phyloP scores from a whole-genome alignment of 2,329 filamentous ascomycete species.

The Fusarium nisikadoi region DNA sequence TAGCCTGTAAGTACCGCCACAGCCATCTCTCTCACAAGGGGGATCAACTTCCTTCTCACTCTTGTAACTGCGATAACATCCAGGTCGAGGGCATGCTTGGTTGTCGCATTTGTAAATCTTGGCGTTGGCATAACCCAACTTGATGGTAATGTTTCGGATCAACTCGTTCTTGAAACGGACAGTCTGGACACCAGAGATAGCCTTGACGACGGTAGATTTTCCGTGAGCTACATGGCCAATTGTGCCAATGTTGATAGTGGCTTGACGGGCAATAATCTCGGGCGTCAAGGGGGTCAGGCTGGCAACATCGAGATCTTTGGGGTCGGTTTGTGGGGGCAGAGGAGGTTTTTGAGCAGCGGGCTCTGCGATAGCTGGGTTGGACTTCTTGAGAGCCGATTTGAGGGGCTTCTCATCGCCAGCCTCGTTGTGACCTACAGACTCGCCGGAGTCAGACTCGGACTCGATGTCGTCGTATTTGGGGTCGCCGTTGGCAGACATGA shows the following conservation, averaged over 20 bases:
- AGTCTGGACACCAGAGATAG: conserved; percentile 98
- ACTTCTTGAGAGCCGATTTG: conserved; percentile 90
- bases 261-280: conserved; percentile 97
- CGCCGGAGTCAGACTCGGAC: conserved; percentile 74
- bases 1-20: conserved; percentile 85
- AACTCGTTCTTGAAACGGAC: conserved; percentile 99
- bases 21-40: conserved; percentile 93
- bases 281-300: conserved; percentile 86
- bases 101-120: conserved; percentile 99
- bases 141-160: conserved; percentile 99
- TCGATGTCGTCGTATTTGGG: conserved; percentile 77
- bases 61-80: conserved; percentile 97
- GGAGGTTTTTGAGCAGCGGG: conserved; percentile 64
- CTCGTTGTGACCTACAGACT: conserved; percentile 70
- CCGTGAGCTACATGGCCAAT: conserved; percentile 99
- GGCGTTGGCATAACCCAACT: conserved; percentile 98
- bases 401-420: conserved; percentile 72
- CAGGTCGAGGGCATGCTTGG: conserved; percentile 87
- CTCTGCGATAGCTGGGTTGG: conserved; percentile 63
- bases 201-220: conserved; percentile 98
- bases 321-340: conserved; percentile 90
- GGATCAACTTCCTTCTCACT: conserved; percentile 99
- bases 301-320: conserved; percentile 85
- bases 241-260: conserved; percentile 98
- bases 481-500: conserved; percentile 69